Evolutionary conservation across 2,329 filamentous ascomycete genomes (phyloP), one percentile per base, ranked within the genome.

Genomic region (Blastomyces percursus): DNA sequence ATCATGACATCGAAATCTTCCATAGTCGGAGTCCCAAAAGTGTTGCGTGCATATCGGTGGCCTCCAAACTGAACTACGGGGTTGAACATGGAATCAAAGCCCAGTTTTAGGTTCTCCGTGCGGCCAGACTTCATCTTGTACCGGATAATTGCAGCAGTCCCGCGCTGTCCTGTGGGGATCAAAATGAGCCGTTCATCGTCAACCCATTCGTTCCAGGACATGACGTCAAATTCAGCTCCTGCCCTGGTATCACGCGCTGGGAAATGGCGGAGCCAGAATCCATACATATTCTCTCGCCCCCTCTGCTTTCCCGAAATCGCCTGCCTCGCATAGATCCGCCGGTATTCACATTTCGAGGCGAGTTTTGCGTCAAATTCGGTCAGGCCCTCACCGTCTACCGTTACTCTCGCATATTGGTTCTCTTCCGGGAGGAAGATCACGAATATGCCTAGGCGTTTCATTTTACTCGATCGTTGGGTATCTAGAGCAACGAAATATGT

Each of bases 401-500:
- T 57, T 12, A 58, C 24, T 14, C 60, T 58, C 32, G 60, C 60
- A 42, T 62, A 62, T 30, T 62, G 60, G 21, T 62, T 46, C 8
- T 58, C 58, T 24, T 62, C 51, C n/a, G 52, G 60, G 11, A 62
- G 60, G 40, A 56, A 40, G n/a, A 52, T 48, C 14, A 62, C 38
- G 24, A 44, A 62, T 30, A 62, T 58, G 8, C 60, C 60, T 2
- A 62, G 27, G 2, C 60, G 60, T 8, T 48, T 58, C n/a, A 35
- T 62, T 42, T 32, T 8, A 12, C 52, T 44, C 38, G 58, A 42
- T 19, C 24, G 48, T 44, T 57, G 21, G 16, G 64, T 68, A 52
- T 69, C 68, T 8, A 69, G 64, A 12, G 63, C 64, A 2, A 65
- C 66, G 3, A 69, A 51, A 50, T 67, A 69, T 0, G 61, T 65